Conservation (phyloP, 2,329 filamentous ascomycete genomes). For the Coniochaeta pulveracea region DNA sequence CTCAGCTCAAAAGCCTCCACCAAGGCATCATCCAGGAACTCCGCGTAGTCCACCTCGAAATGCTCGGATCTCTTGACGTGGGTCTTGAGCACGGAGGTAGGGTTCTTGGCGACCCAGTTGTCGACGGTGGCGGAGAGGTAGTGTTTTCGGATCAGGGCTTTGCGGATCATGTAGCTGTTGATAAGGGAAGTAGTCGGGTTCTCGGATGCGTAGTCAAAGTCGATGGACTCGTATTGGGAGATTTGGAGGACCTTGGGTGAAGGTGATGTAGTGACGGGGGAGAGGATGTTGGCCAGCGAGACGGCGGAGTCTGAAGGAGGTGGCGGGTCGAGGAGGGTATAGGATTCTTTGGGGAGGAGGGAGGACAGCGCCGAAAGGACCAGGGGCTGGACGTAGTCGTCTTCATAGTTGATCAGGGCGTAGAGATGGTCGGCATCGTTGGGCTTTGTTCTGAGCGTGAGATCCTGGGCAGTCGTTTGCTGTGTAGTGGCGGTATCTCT, state of each 20-base stretch:
- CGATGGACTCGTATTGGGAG: constrained; percentile 73
- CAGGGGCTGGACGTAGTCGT: constrained; percentile 80
- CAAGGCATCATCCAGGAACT: constrained; percentile 89
- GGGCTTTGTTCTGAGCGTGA: background rate
- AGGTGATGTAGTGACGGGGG: constrained; percentile 11
- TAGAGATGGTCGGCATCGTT: constrained; percentile 36
- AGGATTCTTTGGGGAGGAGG: constrained; percentile 41
- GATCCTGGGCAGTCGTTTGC: too few relatives aligned
- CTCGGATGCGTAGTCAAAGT: constrained; percentile 64
- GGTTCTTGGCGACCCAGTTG: constrained; percentile 79
- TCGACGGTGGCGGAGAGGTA: constrained; percentile 77
- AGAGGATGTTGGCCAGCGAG: constrained; percentile 23
- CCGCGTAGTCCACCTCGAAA: constrained; percentile 92
- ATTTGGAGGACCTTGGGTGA: constrained; percentile 64
- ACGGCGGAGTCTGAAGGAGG: constrained; percentile 18
- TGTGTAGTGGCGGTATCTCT: too few relatives aligned
- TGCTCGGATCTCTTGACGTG: constrained; percentile 71
- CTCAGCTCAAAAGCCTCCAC: constrained; percentile 81
- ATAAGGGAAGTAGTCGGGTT: constrained; percentile 53
- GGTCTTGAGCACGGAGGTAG: constrained; percentile 51
- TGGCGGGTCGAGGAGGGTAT: constrained; percentile 37
- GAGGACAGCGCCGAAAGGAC: constrained; percentile 61
- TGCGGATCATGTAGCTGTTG: constrained; percentile 91
- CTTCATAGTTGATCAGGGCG: constrained; percentile 74
- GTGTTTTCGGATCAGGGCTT: constrained; percentile 93